Percentiles rank a stretch among this genome's conserved stretches.
Conservation (phyloP, 768 basidiomycete species). For the Naganishia vaughanmartiniae region DNA sequence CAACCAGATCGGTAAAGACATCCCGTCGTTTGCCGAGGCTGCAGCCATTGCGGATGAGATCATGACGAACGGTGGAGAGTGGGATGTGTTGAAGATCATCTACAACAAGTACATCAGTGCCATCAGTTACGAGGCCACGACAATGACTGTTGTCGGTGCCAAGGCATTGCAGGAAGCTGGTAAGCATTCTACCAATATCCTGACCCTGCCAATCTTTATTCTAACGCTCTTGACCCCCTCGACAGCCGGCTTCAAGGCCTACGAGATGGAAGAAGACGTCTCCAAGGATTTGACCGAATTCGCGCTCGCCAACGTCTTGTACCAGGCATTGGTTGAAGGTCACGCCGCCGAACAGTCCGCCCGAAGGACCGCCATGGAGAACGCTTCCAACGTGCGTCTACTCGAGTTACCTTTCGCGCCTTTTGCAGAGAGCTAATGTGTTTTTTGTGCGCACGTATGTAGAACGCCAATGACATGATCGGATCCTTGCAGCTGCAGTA, state of each 20-base stretch:
- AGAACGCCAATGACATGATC: slow-evolving; percentile 82
- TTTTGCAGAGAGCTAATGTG: too few species aligned
- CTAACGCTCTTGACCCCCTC: not conserved
- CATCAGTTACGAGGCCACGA: slow-evolving; percentile 78
- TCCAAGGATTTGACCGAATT: slow-evolving; percentile 93
- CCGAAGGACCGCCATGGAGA: slow-evolving; percentile 99
- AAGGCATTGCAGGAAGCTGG: slow-evolving; percentile 75
- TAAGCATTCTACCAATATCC: slow-evolving; percentile 44
- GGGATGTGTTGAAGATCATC: slow-evolving; percentile 62
- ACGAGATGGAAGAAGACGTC: slow-evolving; percentile 96
- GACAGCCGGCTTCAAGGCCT: slow-evolving; percentile 84
- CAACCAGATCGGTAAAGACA: slow-evolving; percentile 96
- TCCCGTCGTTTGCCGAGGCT: slow-evolving; percentile 95
- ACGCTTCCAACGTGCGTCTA: slow-evolving; percentile 70
- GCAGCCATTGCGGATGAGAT: slow-evolving; percentile 91
- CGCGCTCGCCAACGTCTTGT: slow-evolving; percentile 93
- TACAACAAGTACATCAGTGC: slow-evolving; percentile 60
- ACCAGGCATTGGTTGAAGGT: slow-evolving; percentile 85
- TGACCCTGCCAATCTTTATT: not conserved
- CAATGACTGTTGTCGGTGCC: slow-evolving; percentile 76
- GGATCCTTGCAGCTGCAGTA: slow-evolving; percentile 81
- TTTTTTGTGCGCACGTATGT: not conserved
- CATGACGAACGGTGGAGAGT: slow-evolving; percentile 75
- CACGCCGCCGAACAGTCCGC: slow-evolving; percentile 80
- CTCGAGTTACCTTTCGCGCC: slow-evolving; percentile 28